These are phyloP conservation scores for Acmispon strigosus DNA, from an alignment of 306 rosid genomes.

Conservation along the genomic window DNA sequence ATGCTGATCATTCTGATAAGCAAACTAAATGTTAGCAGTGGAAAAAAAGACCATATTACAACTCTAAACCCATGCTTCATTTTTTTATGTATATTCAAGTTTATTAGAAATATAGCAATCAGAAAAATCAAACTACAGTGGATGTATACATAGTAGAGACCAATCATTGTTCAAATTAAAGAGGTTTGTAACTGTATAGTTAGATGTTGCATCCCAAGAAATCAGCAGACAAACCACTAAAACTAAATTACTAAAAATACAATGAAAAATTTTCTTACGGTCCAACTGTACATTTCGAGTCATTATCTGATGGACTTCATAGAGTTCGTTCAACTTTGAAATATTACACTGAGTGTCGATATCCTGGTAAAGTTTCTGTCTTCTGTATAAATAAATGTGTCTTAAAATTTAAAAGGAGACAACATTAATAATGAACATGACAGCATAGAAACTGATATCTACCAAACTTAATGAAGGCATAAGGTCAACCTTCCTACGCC, in stretches of 20 bases:
- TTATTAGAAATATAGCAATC: neutral
- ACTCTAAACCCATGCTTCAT: conserved; percentile 1
- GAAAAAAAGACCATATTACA: neutral
- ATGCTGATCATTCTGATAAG: neutral
- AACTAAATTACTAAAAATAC: conserved; percentile 18
- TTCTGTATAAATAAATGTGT: conserved; percentile 92
- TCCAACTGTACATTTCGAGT: conserved; percentile 99
- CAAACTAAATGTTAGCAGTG: neutral
- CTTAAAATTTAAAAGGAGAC: conserved; percentile 37
- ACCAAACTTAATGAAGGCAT: conserved; percentile 99
- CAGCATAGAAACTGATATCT: conserved; percentile 16
- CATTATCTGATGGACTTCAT: conserved; percentile 98
- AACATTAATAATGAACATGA: neutral
- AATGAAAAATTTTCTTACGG: conserved; percentile 59
- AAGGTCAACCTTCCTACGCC: too few relatives aligned
- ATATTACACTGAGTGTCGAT: conserved; percentile 93
- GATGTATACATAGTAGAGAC: neutral
- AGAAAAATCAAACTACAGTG: conserved; percentile 6
- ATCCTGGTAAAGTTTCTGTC: conserved; percentile 97
- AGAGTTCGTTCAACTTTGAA: conserved; percentile 93
- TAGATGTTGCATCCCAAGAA: neutral
- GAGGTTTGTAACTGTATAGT: neutral
- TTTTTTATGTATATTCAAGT: neutral
- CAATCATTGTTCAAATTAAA: neutral
- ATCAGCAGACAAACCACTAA: conserved; percentile 11